Evolutionary conservation across 1,139 yeast species (phyloP).

Genomic region (Yamadazyma diospyri): DNA sequence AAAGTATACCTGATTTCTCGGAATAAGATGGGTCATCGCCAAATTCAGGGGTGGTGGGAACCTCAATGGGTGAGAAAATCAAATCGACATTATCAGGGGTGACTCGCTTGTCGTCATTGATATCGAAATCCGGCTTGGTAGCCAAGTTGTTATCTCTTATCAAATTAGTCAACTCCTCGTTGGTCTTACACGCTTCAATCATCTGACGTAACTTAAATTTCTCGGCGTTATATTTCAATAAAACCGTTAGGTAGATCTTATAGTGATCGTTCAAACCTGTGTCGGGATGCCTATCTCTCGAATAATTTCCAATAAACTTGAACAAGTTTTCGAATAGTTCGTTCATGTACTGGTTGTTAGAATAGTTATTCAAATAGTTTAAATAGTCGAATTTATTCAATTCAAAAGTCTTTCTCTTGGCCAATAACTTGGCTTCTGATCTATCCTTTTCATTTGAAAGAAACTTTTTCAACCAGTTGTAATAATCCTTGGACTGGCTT

Average conservation of each 20-base stretch:
- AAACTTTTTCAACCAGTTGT: constrained; percentile 69
- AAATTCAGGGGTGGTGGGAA: constrained; percentile 3
- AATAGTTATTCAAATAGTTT: constrained; percentile 56
- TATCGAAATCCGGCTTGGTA: constrained; percentile 10
- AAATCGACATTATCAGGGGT: constrained; percentile 32
- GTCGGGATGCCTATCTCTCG: too few relatives aligned
- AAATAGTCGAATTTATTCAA: constrained; percentile 69
- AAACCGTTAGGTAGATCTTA: constrained; percentile 30
- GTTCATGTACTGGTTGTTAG: constrained; percentile 48
- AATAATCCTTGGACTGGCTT: constrained; percentile 68
- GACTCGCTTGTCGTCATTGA: constrained; percentile 18
- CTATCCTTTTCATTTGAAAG: constrained; percentile 62
- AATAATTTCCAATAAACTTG: constrained; percentile 28
- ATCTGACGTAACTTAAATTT: constrained; percentile 41
- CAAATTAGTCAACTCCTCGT: constrained; percentile 38
- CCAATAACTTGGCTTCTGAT: constrained; percentile 58
- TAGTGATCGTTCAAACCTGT: constrained; percentile 23
- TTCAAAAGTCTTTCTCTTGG: constrained; percentile 62
- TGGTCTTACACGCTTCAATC: constrained; percentile 40
- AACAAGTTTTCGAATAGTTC: constrained; percentile 39
- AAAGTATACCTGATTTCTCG: constrained; percentile 53
- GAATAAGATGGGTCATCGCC: constrained; percentile 2
- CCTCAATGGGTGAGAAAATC: constrained; percentile 21
- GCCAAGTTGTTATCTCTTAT: constrained; percentile 30
- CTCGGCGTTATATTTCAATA: constrained; percentile 41